Evolutionary conservation across 495 filamentous ascomycete species (phyloP).

Genomic region (Neurospora sp.): DNA sequence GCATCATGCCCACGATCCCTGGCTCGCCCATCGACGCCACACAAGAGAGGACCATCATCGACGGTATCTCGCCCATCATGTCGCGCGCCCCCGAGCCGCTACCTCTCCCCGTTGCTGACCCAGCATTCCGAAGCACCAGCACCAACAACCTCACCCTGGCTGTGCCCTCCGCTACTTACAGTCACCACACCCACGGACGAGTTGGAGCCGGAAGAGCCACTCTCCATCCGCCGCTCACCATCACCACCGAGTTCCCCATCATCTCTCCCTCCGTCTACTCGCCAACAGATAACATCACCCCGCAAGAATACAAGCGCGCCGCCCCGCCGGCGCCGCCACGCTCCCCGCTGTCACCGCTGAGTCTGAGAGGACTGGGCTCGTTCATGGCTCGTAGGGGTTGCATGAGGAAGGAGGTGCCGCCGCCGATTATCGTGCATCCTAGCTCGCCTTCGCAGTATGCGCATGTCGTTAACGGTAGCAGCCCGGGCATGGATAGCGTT

Average conservation of each 20-base stretch:
- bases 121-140: not conserved
- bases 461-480: not conserved
- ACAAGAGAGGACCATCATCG: not conserved
- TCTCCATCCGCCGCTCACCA: not conserved
- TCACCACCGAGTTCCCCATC: not conserved
- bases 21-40: conserved; percentile 12
- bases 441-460: not conserved
- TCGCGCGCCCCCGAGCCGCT: conserved; percentile 3
- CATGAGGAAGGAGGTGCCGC: conserved; percentile 5
- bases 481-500: conserved; percentile 2
- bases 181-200: not conserved
- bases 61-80: conserved; percentile 17
- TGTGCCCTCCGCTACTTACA: not conserved
- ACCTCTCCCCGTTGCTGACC: not conserved
- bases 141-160: not conserved
- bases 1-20: conserved; percentile 11
- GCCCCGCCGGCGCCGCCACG: conserved; percentile 6
- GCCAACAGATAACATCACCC: conserved; percentile 9
- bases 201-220: not conserved
- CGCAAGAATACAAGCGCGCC: conserved; percentile 16
- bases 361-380: not conserved
- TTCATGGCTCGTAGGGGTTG: conserved; percentile 3
- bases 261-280: not conserved
- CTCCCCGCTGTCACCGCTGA: conserved; percentile 13
- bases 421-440: conserved; percentile 11